Percentiles rank a stretch among this genome's conserved stretches.
Evolutionary conservation across 306 rosid species (phyloP).

Genomic region (Gynostemma pentaphyllum): DNA sequence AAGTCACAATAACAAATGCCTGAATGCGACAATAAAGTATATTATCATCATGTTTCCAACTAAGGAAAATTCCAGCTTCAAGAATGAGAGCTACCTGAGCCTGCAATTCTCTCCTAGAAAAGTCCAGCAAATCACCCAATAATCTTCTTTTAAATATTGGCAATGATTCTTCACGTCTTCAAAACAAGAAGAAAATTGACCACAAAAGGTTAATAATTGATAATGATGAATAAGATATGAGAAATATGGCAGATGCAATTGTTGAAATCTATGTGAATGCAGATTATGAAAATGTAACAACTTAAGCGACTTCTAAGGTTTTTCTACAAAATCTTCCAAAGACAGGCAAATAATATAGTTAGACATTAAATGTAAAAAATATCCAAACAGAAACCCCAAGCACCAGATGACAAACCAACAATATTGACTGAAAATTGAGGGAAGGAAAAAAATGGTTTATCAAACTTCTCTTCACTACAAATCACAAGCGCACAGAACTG

Average conservation of each 20-base stretch:
- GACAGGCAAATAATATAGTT: no score
- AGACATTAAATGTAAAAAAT: background rate
- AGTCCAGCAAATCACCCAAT: slow-evolving; percentile 76
- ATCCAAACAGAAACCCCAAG: background rate
- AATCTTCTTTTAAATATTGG: slow-evolving; percentile 93
- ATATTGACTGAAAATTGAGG: background rate
- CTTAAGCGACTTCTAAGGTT: background rate
- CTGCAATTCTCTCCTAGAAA: slow-evolving; percentile 77
- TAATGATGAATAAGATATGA: slow-evolving; percentile 7
- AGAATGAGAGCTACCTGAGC: slow-evolving; percentile 49
- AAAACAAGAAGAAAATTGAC: slow-evolving; percentile 26
- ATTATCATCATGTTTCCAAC: background rate
- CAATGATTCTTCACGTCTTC: slow-evolving; percentile 85
- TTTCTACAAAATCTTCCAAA: background rate
- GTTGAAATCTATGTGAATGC: background rate
- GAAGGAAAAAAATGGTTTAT: background rate
- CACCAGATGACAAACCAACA: background rate
- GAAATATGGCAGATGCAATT: slow-evolving; percentile 8
- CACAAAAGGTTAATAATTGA: slow-evolving; percentile 12
- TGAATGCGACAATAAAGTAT: background rate
- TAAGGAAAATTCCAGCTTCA: background rate
- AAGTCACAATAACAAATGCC: background rate
- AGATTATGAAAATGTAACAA: background rate
- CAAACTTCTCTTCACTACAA: background rate
- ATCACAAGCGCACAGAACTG: background rate